Conservation (phyloP, 2,329 filamentous ascomycete genomes). For the Trichoderma harzianum region DNA sequence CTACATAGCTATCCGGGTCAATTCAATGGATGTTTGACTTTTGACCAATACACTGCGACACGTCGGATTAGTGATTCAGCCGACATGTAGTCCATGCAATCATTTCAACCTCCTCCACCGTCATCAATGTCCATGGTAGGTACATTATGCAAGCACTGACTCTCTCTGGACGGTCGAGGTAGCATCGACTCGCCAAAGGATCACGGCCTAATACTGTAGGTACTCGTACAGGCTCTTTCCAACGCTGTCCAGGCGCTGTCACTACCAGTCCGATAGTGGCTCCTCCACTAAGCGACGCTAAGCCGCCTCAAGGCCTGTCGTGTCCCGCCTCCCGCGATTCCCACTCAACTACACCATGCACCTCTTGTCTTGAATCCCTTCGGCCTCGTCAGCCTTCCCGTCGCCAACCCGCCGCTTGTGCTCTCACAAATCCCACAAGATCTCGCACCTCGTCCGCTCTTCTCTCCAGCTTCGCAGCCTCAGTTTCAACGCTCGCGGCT, state of each 20-base stretch:
- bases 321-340: not conserved
- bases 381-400: not conserved
- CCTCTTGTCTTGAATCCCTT: not conserved
- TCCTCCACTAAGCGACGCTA: conserved; percentile 9
- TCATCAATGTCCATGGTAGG: too few species aligned
- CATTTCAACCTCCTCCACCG: not conserved
- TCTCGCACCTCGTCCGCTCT: not conserved
- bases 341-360: not conserved
- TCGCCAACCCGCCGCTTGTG: not conserved
- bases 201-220: not conserved
- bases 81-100: not conserved
- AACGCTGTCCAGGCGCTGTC: not conserved
- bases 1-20: not conserved
- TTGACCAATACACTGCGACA: not conserved
- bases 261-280: not conserved
- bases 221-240: not conserved
- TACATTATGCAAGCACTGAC: not conserved
- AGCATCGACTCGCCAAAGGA: not conserved
- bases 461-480: not conserved
- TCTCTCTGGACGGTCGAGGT: not conserved
- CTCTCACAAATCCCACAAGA: not conserved
- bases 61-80: not conserved
- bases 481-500: not conserved
- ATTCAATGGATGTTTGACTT: not conserved
- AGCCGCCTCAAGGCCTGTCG: conserved; percentile 1